Conservation (phyloP, 129 eudicot species). For the Artemisia argyi region DNA sequence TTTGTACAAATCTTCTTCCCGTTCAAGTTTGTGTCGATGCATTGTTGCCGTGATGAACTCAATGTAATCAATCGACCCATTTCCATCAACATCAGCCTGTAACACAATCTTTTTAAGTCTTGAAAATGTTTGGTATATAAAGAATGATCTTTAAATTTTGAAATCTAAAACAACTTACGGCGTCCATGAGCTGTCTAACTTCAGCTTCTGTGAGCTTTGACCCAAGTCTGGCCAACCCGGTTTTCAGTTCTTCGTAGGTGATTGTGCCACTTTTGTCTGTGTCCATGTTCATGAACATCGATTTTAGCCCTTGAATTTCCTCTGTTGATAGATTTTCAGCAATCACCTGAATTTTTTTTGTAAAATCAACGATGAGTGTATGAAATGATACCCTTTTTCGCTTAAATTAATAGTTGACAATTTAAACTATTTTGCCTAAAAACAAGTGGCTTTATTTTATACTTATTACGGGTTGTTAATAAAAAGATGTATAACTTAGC, state of each 20-base stretch:
- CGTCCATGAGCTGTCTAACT: conserved; percentile 95
- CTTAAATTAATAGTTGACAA: background rate
- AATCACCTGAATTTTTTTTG: conserved; percentile 53
- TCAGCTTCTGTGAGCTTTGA: conserved; percentile 89
- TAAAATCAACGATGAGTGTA: background rate
- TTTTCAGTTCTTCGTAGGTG: conserved; percentile 85
- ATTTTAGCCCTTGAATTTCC: conserved; percentile 89
- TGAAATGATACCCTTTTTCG: background rate
- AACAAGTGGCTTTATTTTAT: too few relatives aligned
- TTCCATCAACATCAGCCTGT: conserved; percentile 95
- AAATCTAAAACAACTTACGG: conserved; percentile 46
- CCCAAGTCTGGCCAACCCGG: conserved; percentile 88
- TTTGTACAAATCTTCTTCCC: conserved; percentile 78
- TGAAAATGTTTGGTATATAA: background rate
- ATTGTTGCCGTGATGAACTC: conserved; percentile 96
- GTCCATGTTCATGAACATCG: conserved; percentile 88
- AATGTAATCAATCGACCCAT: conserved; percentile 86
- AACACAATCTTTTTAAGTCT: background rate
- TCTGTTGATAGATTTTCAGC: conserved; percentile 87
- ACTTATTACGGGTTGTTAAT: too few relatives aligned
- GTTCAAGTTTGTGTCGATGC: conserved; percentile 89
- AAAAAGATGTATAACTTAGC: too few relatives aligned
- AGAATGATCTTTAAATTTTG: background rate
- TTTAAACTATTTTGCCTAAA: background rate
- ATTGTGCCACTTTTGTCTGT: conserved; percentile 86